Percentiles rank a stretch among this genome's conserved stretches.
These are phyloP conservation scores for Somion occarium DNA, from an alignment of 1,284 basidiomycete genomes.

Conservation along the genomic window DNA sequence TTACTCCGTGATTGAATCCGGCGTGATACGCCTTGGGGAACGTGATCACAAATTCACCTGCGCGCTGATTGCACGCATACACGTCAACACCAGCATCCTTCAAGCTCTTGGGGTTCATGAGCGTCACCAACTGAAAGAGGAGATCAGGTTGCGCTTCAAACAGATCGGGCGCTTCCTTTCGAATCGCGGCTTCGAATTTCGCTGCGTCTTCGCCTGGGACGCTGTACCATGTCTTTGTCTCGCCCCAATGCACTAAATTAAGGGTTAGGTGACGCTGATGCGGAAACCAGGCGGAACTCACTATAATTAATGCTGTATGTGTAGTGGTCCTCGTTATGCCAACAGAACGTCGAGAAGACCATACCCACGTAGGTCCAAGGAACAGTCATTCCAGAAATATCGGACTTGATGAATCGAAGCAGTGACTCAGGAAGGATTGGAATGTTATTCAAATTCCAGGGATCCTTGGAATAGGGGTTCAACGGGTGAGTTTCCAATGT, in stretches of 20 bases:
- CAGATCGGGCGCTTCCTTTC: slow-evolving; percentile 94
- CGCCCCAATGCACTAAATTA: slow-evolving; percentile 92
- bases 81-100: slow-evolving; percentile 90
- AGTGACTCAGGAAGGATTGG: slow-evolving; percentile 87
- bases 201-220: slow-evolving; percentile 93
- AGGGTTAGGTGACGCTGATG: neutral
- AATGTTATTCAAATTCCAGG: slow-evolving; percentile 98
- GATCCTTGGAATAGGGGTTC: slow-evolving; percentile 83
- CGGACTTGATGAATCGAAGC: slow-evolving; percentile 92
- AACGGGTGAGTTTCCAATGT: slow-evolving; percentile 91
- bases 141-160: slow-evolving; percentile 97
- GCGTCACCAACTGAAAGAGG: slow-evolving; percentile 94
- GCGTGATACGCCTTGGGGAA: slow-evolving; percentile 99
- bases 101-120: slow-evolving; percentile 93
- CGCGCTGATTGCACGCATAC: slow-evolving; percentile 92
- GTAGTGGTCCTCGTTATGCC: slow-evolving; percentile 99
- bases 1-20: slow-evolving; percentile 95
- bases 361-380: slow-evolving; percentile 99
- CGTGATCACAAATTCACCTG: slow-evolving; percentile 97
- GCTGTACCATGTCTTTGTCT: slow-evolving; percentile 99
- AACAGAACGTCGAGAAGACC: slow-evolving; percentile 99
- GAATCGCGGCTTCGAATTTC: slow-evolving; percentile 96
- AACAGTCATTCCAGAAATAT: slow-evolving; percentile 99
- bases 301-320: slow-evolving; percentile 96
- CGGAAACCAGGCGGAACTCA: slow-evolving; percentile 37